phyloP scores from a whole-genome alignment of 2,329 filamentous ascomycete genomes.

The Neofusicoccum kwambonambiense region DNA sequence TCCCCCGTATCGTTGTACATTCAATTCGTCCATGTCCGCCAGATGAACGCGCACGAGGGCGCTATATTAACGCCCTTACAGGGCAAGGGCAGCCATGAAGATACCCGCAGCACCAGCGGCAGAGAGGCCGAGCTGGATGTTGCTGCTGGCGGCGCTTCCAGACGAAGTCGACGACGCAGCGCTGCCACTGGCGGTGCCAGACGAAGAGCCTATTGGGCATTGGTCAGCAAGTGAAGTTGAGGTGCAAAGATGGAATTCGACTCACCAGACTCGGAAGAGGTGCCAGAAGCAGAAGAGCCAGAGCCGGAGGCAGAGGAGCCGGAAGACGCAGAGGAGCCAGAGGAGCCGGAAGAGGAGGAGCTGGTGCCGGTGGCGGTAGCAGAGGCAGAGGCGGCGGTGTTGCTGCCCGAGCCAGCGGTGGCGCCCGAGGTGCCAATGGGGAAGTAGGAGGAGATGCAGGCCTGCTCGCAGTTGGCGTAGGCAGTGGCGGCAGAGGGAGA shows the following conservation, averaged over 20 bases:
- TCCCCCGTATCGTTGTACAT: neutral
- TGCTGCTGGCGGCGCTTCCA: conserved; percentile 30
- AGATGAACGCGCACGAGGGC: neutral
- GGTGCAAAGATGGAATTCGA: neutral
- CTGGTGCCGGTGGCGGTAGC: conserved; percentile 26
- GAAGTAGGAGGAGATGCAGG: conserved; percentile 52
- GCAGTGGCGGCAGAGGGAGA: conserved; percentile 44
- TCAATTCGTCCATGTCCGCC: neutral
- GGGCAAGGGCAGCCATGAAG: conserved; percentile 36
- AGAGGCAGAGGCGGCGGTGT: conserved; percentile 25
- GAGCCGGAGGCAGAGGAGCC: conserved; percentile 20
- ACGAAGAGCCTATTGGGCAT: conserved; percentile 18
- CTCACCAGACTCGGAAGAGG: conserved; percentile 1
- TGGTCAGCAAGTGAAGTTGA: neutral
- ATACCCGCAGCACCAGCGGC: conserved; percentile 36
- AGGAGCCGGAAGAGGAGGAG: conserved; percentile 21
- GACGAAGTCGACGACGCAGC: conserved; percentile 23
- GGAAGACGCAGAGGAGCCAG: conserved; percentile 6
- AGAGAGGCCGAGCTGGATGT: conserved; percentile 30
- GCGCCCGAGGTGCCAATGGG: conserved; percentile 39
- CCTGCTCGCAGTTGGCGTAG: conserved; percentile 49
- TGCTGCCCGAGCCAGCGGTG: conserved; percentile 19
- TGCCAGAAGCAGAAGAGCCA: conserved; percentile 22
- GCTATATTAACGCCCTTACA: conserved; percentile 26
- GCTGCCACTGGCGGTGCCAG: conserved; percentile 24